Percentiles rank a stretch among this genome's conserved stretches.
Evolutionary conservation across 139 green algal species (phyloP).

Genomic region (Coelastrella sp.): DNA sequence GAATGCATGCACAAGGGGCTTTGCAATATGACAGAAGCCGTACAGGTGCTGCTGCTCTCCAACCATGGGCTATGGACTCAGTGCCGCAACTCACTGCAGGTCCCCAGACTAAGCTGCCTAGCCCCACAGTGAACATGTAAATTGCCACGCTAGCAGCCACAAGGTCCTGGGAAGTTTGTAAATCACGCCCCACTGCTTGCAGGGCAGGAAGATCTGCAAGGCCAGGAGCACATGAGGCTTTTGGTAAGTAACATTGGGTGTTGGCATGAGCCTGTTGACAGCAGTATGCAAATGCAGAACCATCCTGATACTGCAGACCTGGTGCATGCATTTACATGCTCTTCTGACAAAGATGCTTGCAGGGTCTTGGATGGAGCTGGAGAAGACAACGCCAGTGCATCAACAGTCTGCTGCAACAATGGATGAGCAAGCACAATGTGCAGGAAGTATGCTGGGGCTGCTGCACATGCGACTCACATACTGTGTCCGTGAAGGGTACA

Average conservation of each 20-base stretch:
- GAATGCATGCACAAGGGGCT: too few species aligned
- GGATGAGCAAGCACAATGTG: too few species aligned
- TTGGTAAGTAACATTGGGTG: too few species aligned
- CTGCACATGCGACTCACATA: neutral
- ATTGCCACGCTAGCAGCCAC: conserved; percentile 35
- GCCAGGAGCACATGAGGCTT: neutral
- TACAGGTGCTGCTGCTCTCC: neutral
- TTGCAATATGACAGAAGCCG: neutral
- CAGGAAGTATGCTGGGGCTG: too few species aligned
- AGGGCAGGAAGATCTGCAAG: conserved; percentile 36
- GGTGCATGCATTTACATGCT: too few species aligned
- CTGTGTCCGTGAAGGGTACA: conserved; percentile 14
- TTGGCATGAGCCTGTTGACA: too few species aligned
- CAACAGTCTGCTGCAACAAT: too few species aligned
- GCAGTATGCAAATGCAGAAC: too few species aligned
- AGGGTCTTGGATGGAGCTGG: too few species aligned
- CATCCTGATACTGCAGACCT: too few species aligned
- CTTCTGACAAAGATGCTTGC: too few species aligned
- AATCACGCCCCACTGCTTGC: conserved; percentile 23
- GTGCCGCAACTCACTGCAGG: neutral
- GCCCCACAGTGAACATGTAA: conserved; percentile 38
- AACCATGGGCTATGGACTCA: neutral
- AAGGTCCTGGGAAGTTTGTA: neutral
- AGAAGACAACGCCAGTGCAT: too few species aligned
- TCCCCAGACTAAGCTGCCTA: conserved; percentile 18